Evolutionary conservation across 75 land plant genomes (phyloP), one percentile per base, ranked within the genome.

Genomic region (Isoetes taiwanensis): DNA sequence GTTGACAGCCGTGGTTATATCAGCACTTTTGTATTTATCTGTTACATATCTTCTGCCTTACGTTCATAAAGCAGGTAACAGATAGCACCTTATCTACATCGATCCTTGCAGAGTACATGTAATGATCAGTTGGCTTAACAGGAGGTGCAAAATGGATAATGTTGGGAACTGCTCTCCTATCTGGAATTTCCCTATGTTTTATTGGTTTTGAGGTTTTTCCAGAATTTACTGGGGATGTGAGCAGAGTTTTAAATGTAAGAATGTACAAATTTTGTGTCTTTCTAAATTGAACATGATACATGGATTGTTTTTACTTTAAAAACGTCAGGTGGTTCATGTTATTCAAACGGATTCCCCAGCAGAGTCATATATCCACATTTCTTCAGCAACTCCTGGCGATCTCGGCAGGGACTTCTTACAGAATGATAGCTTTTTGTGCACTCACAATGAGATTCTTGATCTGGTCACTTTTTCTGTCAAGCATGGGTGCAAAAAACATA

Each of bases 31-130:
- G 34, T 83, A 85, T 55, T 74, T 88, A n/a, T 62, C 68, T 52
- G 52, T 84, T 59, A 80, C 81, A 21, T 87, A 84, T 70, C 70
- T 87, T 25, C 76, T 93, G 43, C 91, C 98, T 17, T 88, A 81
- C 66, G 62, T 75, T 42, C 96, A 93, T 63, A 76, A 77, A 57
- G 76, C 94, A 74, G 85, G 90, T 89, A 2, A 24, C n/a, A n/a
- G n/a, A n/a, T n/a, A n/a, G n/a, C n/a, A n/a, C n/a, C n/a, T n/a
- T n/a, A n/a, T n/a, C n/a, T n/a, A n/a, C n/a, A n/a, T n/a, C n/a
- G n/a, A n/a, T n/a, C n/a, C n/a, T n/a, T n/a, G n/a, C n/a, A n/a
- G n/a, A n/a, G n/a, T n/a, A n/a, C n/a, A n/a, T n/a, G n/a, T n/a
- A n/a, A n/a, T n/a, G n/a, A n/a, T n/a, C n/a, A n/a, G n/a, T n/a